Base-by-base conservation (phyloP, 139 green algal genomes). In the Chlamydomonas sphaeroides region DNA sequence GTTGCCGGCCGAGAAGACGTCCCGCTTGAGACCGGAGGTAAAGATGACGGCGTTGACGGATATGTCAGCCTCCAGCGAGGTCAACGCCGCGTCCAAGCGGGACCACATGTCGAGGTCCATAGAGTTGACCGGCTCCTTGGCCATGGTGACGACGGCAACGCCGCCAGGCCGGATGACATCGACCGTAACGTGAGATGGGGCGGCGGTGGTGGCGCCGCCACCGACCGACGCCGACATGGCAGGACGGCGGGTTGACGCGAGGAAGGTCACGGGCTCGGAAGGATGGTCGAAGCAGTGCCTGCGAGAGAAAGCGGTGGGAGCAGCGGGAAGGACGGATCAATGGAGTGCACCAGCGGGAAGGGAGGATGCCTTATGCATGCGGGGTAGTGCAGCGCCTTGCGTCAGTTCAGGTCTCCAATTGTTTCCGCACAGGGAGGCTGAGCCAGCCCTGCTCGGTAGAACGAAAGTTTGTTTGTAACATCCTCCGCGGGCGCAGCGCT, bases 1-100 rank as follows among this genome's bases (percentile, higher is more conserved):
- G 65, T 94, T 93, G 41, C 89, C 90, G 26, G 87, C 94, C 39
- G 95, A 95, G 78, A 97, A 98, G 2, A 98, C 86, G 36, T 94
- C 87, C 0, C 89, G 74, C 33, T 91, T 83, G 2, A 98, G 77
- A 42, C 91, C 94, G 3, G 90, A 95, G 17, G 83, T 67, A 66
- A 98, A 90, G 72, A 97, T 89, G 23, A 96, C 76, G 41, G 91
- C 93, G 2, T 79, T 80, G 20, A 96, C 84, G 18, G 78, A 80
- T 0, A 59, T 18, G 57, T 95, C 87, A 1, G 83, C 74, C 56
- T 98, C 93, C 32, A 95, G 73, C 26, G 56, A 15, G 0, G 88
- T 56, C 15, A 98, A 61, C 0, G 87, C 83, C 5, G 80, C 65
- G 38, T 89, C 62, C 53, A 98, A 88, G 3, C 32, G 66, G 32